phyloP scores from a whole-genome alignment of 805 yeast genomes.

The Candida coquimbonensis region DNA sequence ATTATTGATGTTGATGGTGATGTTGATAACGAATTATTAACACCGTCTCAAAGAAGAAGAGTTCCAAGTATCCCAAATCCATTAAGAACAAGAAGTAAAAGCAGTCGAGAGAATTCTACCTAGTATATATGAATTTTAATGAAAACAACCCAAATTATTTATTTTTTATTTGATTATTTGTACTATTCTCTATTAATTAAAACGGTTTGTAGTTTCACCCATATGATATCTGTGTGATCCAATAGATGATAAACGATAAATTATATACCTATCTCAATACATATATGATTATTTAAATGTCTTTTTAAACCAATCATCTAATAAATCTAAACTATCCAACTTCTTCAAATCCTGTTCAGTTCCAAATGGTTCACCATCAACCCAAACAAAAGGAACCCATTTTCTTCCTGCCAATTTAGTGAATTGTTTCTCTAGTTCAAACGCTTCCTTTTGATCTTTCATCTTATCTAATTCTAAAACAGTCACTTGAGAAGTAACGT shows the following conservation, averaged over 20 bases:
- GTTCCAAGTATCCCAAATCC: constrained; percentile 22
- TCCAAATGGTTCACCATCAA: constrained; percentile 53
- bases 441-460: constrained; percentile 40
- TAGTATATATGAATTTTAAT: background rate
- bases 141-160: background rate
- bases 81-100: constrained; percentile 22
- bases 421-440: constrained; percentile 46
- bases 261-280: too few relatives aligned
- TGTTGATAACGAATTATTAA: constrained; percentile 5
- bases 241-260: too few relatives aligned
- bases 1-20: too few relatives aligned
- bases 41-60: constrained; percentile 23
- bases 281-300: too few relatives aligned
- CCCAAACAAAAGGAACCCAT: constrained; percentile 66
- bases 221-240: too few relatives aligned
- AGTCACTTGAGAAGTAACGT: constrained; percentile 41
- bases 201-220: too few relatives aligned
- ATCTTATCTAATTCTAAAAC: constrained; percentile 58
- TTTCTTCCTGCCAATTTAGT: constrained; percentile 49
- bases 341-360: constrained; percentile 41
- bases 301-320: constrained; percentile 16
- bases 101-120: constrained; percentile 20
- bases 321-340: constrained; percentile 18
- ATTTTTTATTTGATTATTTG: constrained; percentile 12
- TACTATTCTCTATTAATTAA: too few relatives aligned